Base-by-base conservation (phyloP, 2,329 filamentous ascomycete genomes). In the Sporothrix schenckii region DNA sequence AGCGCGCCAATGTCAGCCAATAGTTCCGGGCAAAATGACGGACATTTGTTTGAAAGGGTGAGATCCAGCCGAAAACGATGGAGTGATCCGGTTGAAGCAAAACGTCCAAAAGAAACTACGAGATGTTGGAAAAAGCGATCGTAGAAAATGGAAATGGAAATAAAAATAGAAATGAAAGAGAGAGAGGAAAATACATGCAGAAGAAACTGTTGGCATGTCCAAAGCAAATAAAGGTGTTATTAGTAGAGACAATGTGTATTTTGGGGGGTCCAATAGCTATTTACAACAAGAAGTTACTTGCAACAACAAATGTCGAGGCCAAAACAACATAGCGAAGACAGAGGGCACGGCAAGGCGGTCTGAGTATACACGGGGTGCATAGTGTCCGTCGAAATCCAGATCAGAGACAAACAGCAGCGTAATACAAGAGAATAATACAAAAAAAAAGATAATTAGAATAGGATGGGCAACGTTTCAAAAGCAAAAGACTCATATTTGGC, bases 391-490 rank as follows among this genome's bases (percentile, higher is more conserved):
- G 58, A 24, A 47, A 24, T 44, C 24, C 39, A 61, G 41, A 5
- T 41, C 10, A 7, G 10, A 27, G 14, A 49, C 41, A 16, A 24
- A 30, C 13, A 19, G 24, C 24, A 21, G 61, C 41, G 61, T 50
- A 65, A 44, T 30, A 66, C 63, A 66, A 27, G 9, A 52, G 27
- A 52, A 66, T 66, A 50, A 39, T 66, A 66, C 61, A 66, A 66
- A 34, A 34, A 34, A 34, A 34, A 9, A 7, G 2, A 44, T 44
- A 44, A 44, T 44, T 44, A 44, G 47, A 52, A 21, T 21, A 52
- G n/a, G 56, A 21, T 39, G n/a, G 34, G 27, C 39, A 61, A 61
- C 11, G 47, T 16, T 50, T 19, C 5, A 53, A 30, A 52, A 49
- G 16, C 34, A 52, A 50, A 39, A 21, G 27, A 52, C 44, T 52